Base-by-base conservation (phyloP, 2,329 filamentous ascomycete species). In the Penicillium thymicola region DNA sequence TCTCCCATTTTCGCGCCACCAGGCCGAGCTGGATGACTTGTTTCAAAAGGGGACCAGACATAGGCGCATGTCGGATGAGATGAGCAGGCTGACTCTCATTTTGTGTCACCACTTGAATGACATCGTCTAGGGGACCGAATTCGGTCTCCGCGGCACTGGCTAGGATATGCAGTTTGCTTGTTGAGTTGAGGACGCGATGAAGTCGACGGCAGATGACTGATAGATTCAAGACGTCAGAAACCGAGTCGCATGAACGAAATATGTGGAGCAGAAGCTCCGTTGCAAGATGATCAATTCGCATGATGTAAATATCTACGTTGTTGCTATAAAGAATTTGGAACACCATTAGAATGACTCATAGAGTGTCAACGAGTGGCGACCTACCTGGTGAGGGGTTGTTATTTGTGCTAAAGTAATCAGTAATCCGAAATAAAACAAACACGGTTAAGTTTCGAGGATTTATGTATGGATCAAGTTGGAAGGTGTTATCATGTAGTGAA, bases 61-160 rank as follows among this genome's bases (percentile, higher is more conserved):
- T 75, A 1, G 81, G 80, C 0, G 81, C 80, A 18, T 72, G 67
- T 48, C 83, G 82, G 43, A 75, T 70, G 34, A 81, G 61, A 65
- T 86, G 84, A 3, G 81, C 81, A 4, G 81, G 78, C 65, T 87
- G 83, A 57, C 79, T 83, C 40, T 78, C 72, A 61, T 87, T 86
- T 66, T 85, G 81, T 18, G 84, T 86, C 37, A 85, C 73, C 18
- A 87, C 72, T 65, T 85, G 84, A 54, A 82, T 76, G 57, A 83
- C 79, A 67, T 86, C 83, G 55, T 82, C 65, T 14, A 86, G 68
- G 2, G 84, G 84, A 0, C 84, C 83, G 61, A 80, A 84, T 65
- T 86, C 81, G 32, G 72, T 67, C 65, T 85, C 81, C 27, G 80
- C 81, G 27, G 78, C 82, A 49, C 74, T 66, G 57, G 78, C 76